Base-by-base conservation (phyloP, 257 asterid genomes). In the Petrea volubilis region DNA sequence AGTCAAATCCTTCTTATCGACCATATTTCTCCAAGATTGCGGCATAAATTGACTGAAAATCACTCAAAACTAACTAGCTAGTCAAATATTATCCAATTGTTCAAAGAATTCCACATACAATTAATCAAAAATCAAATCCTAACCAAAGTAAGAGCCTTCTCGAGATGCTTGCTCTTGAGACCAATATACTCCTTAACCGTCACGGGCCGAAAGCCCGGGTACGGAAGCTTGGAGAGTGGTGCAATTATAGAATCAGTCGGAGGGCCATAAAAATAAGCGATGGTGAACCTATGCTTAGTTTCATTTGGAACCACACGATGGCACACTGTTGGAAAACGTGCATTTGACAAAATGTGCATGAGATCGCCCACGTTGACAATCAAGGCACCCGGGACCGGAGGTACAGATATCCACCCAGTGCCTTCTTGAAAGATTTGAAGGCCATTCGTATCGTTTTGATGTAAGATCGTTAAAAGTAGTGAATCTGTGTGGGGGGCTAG, bases 401-500 rank as follows among this genome's bases (percentile, higher is more conserved):
- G 60, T 11, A 88, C 84, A 0, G 82, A 18, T 0, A 68, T 57
- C 98, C 98, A 90, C 21, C 90, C 90, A 0, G 29, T 5, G 67
- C 73, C 86, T 4, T 84, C 86, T n/a, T 65, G 78, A 68, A 84
- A 73, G 21, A 90, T 38, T 59, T 93, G 90, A 55, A 93, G 93
- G 49, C 97, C 97, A 34, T 79, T 71, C 23, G 88, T 77, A 65
- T 81, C 58, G 13, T 79, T 87, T 52, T 93, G 98, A n/a, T 90
- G 93, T 33, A 93, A 88, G 53, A 93, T 83, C 10, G 98, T 93
- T 4, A 93, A 69, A 6, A 88, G 88, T 17, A 81, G 41, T 0
- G 98, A 76, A 44, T 93, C 98, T 0, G 98, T 93, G 75, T 93
- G 97, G 0, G 97, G 93, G 33, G 92, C 95, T 52, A 93, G 76